phyloP scores from a whole-genome alignment of 352 stramenopile genomes.

The Pelagophyceae sp. region DNA sequence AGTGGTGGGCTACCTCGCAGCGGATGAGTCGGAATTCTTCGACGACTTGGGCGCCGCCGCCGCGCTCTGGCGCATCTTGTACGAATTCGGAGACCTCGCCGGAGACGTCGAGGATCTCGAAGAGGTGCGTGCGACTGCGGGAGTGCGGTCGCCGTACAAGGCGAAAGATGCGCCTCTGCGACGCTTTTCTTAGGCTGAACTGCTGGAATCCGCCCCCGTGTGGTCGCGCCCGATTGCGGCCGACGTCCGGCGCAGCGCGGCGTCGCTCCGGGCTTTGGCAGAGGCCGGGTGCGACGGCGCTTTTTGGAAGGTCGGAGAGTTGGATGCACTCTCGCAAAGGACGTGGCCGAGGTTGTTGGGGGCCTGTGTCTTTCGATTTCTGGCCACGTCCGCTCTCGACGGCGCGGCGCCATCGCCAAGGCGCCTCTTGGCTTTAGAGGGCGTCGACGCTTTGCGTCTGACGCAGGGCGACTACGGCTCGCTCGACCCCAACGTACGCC shows the following conservation, averaged over 20 bases:
- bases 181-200: too few species aligned
- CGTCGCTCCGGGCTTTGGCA: neutral
- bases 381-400: neutral
- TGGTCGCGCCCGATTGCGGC: too few species aligned
- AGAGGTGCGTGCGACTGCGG: too few species aligned
- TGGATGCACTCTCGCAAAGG: neutral
- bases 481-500: neutral
- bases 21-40: neutral
- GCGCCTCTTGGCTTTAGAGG: neutral
- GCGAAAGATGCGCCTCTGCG: too few species aligned
- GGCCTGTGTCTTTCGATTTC: neutral
- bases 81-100: neutral
- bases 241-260: neutral
- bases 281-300: neutral
- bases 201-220: neutral
- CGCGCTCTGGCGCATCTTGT: neutral
- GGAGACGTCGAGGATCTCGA: conserved; percentile 11
- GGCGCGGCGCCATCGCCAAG: neutral
- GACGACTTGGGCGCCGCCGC: neutral
- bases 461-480: neutral
- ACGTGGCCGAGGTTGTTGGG: neutral
- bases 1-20: neutral
- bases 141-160: too few species aligned
- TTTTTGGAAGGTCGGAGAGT: neutral
- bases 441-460: neutral